A percentile compares a stretch with the other conserved stretches of the same genome.
These are phyloP conservation scores for Trichosporon coremiiforme DNA, from an alignment of 1,284 basidiomycete species.

Conservation along the genomic window DNA sequence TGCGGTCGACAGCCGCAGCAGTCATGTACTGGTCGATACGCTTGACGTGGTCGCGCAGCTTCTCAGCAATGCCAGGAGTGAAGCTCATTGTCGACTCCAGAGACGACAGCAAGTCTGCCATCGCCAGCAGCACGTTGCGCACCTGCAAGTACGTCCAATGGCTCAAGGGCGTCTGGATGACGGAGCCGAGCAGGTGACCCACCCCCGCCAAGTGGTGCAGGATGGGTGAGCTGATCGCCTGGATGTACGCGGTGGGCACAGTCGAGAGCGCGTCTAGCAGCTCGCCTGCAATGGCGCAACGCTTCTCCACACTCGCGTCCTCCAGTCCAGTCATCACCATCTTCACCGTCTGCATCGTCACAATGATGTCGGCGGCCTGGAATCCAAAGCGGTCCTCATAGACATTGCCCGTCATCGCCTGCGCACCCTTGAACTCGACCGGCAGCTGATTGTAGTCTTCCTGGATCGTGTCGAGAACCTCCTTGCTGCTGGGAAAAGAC, in stretches of 20 bases:
- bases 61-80: slow-evolving; percentile 43
- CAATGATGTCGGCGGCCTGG: slow-evolving; percentile 52
- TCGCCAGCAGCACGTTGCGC: slow-evolving; percentile 46
- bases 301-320: slow-evolving; percentile 45
- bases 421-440: slow-evolving; percentile 41
- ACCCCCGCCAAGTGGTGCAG: slow-evolving; percentile 54
- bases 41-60: slow-evolving; percentile 47
- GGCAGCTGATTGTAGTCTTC: slow-evolving; percentile 46
- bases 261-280: slow-evolving; percentile 49
- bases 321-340: slow-evolving; percentile 51
- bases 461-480: slow-evolving; percentile 42
- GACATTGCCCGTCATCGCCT: slow-evolving; percentile 46
- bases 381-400: slow-evolving; percentile 48
- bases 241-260: slow-evolving; percentile 51
- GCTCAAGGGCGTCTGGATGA: slow-evolving; percentile 50
- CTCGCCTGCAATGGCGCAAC: slow-evolving; percentile 52
- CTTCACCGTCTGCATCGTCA: slow-evolving; percentile 52
- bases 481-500: slow-evolving; percentile 35
- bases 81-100: slow-evolving; percentile 42
- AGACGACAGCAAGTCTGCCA: slow-evolving; percentile 47
- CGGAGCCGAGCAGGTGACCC: slow-evolving; percentile 52
- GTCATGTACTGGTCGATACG: slow-evolving; percentile 54
- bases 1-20: slow-evolving; percentile 38
- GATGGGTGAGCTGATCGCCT: slow-evolving; percentile 47
- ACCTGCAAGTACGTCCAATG: slow-evolving; percentile 52